Conservation (phyloP, 306 rosid genomes). For the Rubus idaeus region DNA sequence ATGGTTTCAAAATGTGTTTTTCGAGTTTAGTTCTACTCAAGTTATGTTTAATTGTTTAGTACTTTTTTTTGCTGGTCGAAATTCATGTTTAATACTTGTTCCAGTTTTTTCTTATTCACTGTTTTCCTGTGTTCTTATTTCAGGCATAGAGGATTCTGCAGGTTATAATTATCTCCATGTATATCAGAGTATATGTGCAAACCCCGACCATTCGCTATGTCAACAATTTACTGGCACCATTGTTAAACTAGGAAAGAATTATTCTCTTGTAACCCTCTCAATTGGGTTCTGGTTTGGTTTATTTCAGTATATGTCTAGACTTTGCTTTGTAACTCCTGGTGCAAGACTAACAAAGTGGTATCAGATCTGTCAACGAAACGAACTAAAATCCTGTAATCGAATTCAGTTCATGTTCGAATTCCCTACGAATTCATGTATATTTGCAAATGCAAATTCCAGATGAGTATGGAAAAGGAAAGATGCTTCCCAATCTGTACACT, state of each 20-base stretch:
- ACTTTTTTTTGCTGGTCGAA: no score
- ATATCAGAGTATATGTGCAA: slow-evolving; percentile 12
- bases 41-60: background rate
- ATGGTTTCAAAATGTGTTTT: background rate
- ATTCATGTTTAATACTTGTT: background rate
- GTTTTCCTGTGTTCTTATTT: background rate
- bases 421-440: no score
- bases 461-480: no score
- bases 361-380: no score
- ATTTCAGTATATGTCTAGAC: background rate
- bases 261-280: background rate
- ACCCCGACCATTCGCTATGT: background rate
- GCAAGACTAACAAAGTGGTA: no score
- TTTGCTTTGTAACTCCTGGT: background rate
- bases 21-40: background rate
- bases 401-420: no score
- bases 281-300: background rate
- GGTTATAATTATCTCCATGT: background rate
- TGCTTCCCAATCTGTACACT: no score
- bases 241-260: background rate
- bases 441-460: no score
- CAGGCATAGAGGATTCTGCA: slow-evolving; percentile 30
- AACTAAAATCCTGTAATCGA: no score
- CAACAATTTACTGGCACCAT: no score
- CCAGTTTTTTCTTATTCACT: background rate